Evolutionary conservation across 2,329 filamentous ascomycete genomes (phyloP).

Genomic region (Pseudopithomyces chartarum): DNA sequence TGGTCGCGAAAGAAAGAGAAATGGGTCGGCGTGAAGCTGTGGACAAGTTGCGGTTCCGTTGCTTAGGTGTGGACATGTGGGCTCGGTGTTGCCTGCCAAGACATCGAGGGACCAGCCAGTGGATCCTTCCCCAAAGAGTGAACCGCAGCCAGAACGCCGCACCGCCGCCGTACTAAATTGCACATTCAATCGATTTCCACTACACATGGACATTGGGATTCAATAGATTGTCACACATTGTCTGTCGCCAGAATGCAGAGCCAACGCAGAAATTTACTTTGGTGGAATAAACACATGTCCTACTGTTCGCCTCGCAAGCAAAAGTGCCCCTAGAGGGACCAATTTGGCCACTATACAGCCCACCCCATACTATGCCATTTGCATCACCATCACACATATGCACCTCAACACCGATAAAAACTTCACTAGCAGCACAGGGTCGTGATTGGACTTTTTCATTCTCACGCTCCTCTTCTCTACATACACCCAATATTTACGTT

Average conservation of each 20-base stretch:
- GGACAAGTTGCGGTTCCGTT: conserved; percentile 11
- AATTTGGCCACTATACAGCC: too few species aligned
- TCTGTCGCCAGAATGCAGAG: too few species aligned
- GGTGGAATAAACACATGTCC: too few species aligned
- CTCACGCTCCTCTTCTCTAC: conserved; percentile 28
- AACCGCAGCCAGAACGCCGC: conserved; percentile 11
- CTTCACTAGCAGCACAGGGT: neutral
- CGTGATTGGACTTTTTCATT: conserved; percentile 32
- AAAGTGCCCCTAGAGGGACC: too few species aligned
- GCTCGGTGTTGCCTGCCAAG: conserved; percentile 38
- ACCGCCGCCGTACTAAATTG: too few species aligned
- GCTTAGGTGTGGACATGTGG: conserved; percentile 18
- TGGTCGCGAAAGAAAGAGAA: conserved; percentile 3
- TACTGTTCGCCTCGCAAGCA: too few species aligned
- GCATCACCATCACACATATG: neutral
- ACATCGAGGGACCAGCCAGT: conserved; percentile 30
- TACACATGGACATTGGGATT: neutral
- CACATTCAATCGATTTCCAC: too few species aligned
- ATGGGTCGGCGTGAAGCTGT: neutral
- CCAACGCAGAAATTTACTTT: too few species aligned
- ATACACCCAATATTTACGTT: conserved; percentile 30
- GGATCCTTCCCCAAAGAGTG: conserved; percentile 24
- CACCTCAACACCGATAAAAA: neutral
- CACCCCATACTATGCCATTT: too few species aligned
- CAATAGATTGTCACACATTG: neutral